A percentile compares a stretch with the other conserved stretches of the same genome.
Conservation (phyloP, 129 eudicot genomes). For the Flaveria robusta region DNA sequence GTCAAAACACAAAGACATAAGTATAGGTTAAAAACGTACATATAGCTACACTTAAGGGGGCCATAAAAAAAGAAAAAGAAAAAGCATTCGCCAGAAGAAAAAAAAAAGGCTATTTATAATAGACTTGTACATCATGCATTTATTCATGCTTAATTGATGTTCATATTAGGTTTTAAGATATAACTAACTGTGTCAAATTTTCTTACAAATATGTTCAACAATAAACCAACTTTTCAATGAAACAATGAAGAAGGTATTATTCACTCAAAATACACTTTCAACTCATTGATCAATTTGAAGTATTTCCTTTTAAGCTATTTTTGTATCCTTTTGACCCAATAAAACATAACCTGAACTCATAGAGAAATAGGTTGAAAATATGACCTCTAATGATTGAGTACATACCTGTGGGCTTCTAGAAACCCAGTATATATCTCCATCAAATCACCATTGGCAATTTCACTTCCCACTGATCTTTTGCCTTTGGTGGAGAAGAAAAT, state of each 20-base stretch:
- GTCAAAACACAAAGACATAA: no score
- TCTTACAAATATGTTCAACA: neutral
- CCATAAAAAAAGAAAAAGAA: no score
- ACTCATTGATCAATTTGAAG: neutral
- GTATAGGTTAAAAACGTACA: no score
- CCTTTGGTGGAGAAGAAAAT: constrained; percentile 85
- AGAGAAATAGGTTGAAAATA: neutral
- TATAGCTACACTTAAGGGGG: no score
- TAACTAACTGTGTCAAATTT: neutral
- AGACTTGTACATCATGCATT: no score
- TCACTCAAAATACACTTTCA: neutral
- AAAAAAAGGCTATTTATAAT: no score
- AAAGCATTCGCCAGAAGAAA: no score
- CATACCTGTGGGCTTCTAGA: constrained; percentile 58
- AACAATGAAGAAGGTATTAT: neutral
- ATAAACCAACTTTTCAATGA: neutral
- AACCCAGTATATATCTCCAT: constrained; percentile 90
- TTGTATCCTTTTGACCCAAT: neutral
- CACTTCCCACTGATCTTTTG: constrained; percentile 59
- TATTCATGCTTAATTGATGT: no score
- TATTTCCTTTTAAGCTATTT: neutral
- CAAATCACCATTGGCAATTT: constrained; percentile 88
- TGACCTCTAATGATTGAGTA: neutral
- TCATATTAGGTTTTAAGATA: no score
- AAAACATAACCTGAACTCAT: neutral